Percentiles rank a stretch among this genome's conserved stretches.
These are phyloP conservation scores for Ceratocystiopsis sp. DNA, from an alignment of 2,329 filamentous ascomycete genomes.

Conservation along the genomic window DNA sequence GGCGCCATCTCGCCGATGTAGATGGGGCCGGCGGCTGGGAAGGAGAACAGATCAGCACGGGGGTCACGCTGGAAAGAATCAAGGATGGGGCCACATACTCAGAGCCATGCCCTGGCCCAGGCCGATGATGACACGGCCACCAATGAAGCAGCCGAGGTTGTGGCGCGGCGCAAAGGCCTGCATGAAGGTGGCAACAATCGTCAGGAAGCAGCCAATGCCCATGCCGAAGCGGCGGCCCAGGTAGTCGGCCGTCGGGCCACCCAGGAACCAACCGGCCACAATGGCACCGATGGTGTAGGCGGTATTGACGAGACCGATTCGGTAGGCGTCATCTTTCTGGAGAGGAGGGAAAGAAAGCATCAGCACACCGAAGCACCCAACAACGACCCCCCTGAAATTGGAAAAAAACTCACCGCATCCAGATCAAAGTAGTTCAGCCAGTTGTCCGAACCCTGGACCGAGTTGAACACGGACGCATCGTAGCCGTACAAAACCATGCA, in stretches of 20 bases:
- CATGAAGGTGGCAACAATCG: conserved; percentile 51
- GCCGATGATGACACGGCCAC: conserved; percentile 51
- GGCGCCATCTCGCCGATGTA: conserved; percentile 56
- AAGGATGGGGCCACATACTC: conserved; percentile 3
- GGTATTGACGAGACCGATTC: conserved; percentile 42
- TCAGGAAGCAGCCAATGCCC: conserved; percentile 44
- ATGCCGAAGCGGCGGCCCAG: conserved; percentile 48
- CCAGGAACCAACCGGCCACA: conserved; percentile 51
- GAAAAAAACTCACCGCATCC: conserved; percentile 10
- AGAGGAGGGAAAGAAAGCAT: neutral
- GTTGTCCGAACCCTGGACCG: conserved; percentile 48
- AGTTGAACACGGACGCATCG: conserved; percentile 59
- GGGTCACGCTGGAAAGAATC: neutral
- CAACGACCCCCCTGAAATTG: neutral
- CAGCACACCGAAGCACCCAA: neutral
- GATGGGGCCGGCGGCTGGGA: conserved; percentile 43
- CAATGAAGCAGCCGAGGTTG: conserved; percentile 49
- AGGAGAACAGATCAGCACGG: neutral
- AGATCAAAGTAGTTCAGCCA: conserved; percentile 49
- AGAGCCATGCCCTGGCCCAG: conserved; percentile 50
- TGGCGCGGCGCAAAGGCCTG: conserved; percentile 46
- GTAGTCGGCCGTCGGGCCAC: conserved; percentile 43
- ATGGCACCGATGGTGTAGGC: conserved; percentile 56
- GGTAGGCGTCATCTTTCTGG: conserved; percentile 24
- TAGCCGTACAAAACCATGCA: conserved; percentile 65